These are phyloP conservation scores for Rhizophagus clarus DNA, from an alignment of 192 early-diverging fungal species.

Conservation along the genomic window DNA sequence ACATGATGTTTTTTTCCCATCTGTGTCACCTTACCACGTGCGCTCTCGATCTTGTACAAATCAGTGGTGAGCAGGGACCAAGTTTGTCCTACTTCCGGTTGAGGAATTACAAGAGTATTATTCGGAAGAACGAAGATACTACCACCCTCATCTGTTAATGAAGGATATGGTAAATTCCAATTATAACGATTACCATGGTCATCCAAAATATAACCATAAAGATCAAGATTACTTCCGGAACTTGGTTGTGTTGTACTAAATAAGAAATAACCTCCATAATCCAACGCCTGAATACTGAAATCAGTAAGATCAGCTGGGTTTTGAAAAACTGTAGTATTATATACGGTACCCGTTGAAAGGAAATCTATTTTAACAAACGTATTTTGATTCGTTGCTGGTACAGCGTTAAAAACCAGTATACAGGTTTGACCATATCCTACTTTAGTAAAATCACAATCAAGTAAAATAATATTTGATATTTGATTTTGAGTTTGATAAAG, in stretches of 20 bases:
- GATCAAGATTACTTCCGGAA: background rate
- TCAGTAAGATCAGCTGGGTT: background rate
- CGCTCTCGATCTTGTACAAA: background rate
- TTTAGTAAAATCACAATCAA: background rate
- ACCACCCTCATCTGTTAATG: background rate
- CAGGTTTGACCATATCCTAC: background rate
- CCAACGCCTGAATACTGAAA: background rate
- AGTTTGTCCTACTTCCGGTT: background rate
- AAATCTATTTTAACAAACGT: background rate
- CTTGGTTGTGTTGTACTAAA: no score
- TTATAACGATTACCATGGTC: background rate
- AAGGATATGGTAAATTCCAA: background rate
- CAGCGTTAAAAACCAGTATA: background rate
- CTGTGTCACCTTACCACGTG: background rate
- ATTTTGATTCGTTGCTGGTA: background rate
- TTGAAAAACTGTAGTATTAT: background rate
- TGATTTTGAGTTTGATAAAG: no score
- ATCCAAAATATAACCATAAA: slow-evolving; percentile 1
- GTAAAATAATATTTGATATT: no score
- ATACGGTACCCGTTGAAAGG: background rate
- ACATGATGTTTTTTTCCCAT: no score
- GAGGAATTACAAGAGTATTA: background rate
- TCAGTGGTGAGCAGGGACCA: background rate
- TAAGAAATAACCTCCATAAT: background rate
- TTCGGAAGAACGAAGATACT: background rate